Conservation (phyloP, 495 filamentous ascomycete species). For the Aspergillus ellipticus region DNA sequence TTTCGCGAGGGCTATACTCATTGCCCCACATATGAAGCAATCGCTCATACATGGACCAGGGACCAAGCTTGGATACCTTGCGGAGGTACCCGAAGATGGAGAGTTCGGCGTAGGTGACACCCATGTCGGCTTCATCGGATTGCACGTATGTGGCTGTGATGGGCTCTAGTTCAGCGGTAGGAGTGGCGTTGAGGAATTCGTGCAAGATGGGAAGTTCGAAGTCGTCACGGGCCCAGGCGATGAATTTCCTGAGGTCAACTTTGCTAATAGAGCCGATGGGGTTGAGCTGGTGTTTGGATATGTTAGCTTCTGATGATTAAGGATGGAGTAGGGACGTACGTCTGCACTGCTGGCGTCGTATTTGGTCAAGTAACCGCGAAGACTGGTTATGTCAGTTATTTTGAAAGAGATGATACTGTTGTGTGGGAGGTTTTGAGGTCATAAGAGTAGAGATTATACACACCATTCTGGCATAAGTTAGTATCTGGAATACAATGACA, state of each 20-base stretch:
- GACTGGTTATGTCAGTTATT: conserved; percentile 20
- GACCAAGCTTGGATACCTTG: conserved; percentile 70
- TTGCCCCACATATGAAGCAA: conserved; percentile 69
- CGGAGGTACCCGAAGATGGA: conserved; percentile 61
- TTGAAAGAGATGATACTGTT: not conserved
- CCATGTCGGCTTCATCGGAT: conserved; percentile 74
- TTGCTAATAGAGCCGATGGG: conserved; percentile 72
- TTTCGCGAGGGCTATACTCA: conserved; percentile 40
- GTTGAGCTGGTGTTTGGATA: conserved; percentile 40
- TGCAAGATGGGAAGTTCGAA: conserved; percentile 72
- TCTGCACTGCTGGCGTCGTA: conserved; percentile 62
- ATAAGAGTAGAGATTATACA: conserved; percentile 6
- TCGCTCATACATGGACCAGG: conserved; percentile 65
- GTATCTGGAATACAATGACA: not conserved
- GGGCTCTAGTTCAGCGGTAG: conserved; percentile 83
- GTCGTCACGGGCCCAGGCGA: conserved; percentile 55
- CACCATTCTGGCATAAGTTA: conserved; percentile 34
- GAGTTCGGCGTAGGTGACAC: conserved; percentile 53
- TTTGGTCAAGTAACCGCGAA: conserved; percentile 71
- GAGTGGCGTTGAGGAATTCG: conserved; percentile 69
- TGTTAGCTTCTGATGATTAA: conserved; percentile 4
- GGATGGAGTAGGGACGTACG: conserved; percentile 22
- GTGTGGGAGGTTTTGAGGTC: not conserved
- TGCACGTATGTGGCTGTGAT: conserved; percentile 55
- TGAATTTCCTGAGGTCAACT: conserved; percentile 75